A percentile compares a stretch with the other conserved stretches of the same genome.
Conservation (phyloP, 2,329 filamentous ascomycete species). For the Ophiostoma fasciatum region DNA sequence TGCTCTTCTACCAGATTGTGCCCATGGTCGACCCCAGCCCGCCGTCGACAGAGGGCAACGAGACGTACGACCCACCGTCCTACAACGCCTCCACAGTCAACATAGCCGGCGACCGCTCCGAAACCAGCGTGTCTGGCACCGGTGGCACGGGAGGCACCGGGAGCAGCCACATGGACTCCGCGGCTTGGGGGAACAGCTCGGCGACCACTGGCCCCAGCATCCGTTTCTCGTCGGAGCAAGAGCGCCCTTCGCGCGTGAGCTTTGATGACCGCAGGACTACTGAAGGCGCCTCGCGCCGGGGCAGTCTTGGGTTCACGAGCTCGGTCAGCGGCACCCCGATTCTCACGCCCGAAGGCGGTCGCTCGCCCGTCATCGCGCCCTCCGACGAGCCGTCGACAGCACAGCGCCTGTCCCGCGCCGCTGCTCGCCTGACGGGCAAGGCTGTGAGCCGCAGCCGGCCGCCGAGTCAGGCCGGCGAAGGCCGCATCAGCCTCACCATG, state of each 20-base stretch:
- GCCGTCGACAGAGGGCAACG: conserved; percentile 30
- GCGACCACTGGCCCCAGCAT: conserved; percentile 30
- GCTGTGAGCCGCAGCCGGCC: conserved; percentile 35
- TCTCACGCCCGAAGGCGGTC: conserved; percentile 19
- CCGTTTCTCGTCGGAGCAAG: conserved; percentile 40
- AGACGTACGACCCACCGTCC: conserved; percentile 39
- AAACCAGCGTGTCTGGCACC: too few relatives aligned
- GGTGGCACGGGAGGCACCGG: conserved; percentile 15
- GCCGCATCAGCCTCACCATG: conserved; percentile 42
- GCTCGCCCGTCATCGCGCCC: conserved; percentile 17
- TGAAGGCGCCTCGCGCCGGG: conserved; percentile 28
- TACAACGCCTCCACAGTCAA: conserved; percentile 38
- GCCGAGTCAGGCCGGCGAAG: conserved; percentile 42
- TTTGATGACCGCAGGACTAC: conserved; percentile 29
- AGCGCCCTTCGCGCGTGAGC: conserved; percentile 32
- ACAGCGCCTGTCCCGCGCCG: conserved; percentile 41
- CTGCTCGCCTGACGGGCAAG: conserved; percentile 33
- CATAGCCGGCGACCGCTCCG: conserved; percentile 19
- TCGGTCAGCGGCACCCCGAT: conserved; percentile 22
- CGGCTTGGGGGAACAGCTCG: conserved; percentile 18
- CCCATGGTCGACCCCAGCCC: conserved; percentile 58
- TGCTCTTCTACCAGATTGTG: conserved; percentile 89
- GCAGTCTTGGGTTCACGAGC: conserved; percentile 36
- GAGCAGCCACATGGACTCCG: conserved; percentile 30
- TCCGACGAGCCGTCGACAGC: conserved; percentile 35